A percentile compares a stretch with the other conserved stretches of the same genome.
Conservation (phyloP, 1,139 yeast genomes). For the Hyphopichia fennica region DNA sequence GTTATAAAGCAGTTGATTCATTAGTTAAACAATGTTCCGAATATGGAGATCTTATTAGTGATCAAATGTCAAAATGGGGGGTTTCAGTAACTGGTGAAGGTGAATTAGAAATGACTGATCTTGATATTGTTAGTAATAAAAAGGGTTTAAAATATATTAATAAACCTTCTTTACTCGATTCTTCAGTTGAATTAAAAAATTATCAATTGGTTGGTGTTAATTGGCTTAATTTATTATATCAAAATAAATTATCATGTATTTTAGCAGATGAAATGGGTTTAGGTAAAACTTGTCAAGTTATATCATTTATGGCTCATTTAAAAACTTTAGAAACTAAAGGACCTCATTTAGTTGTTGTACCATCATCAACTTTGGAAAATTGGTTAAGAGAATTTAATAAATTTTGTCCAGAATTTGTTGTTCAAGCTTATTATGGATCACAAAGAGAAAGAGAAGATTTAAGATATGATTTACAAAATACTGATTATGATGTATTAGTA, state of each 20-base stretch:
- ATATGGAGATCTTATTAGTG: conserved; percentile 68
- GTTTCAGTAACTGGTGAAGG: conserved; percentile 57
- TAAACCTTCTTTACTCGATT: conserved; percentile 67
- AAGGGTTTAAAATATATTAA: conserved; percentile 53
- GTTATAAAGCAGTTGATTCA: conserved; percentile 93
- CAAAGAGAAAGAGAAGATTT: conserved; percentile 82
- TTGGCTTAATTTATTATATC: conserved; percentile 84
- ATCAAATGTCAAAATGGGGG: conserved; percentile 85
- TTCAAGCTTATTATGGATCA: conserved; percentile 93
- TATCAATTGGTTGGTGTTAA: conserved; percentile 96
- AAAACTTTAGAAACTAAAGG: conserved; percentile 52
- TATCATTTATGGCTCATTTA: conserved; percentile 85
- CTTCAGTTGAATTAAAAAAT: conserved; percentile 68
- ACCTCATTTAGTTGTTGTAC: conserved; percentile 87
- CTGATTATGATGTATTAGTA: conserved; percentile 85
- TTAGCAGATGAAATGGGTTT: conserved; percentile 98
- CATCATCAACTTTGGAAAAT: conserved; percentile 93
- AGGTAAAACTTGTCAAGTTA: conserved; percentile 95
- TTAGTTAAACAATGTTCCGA: conserved; percentile 80
- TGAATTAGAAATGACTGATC: conserved; percentile 9
- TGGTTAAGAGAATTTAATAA: conserved; percentile 94
- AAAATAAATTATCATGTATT: conserved; percentile 80
- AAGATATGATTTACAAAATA: conserved; percentile 62
- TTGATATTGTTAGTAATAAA: conserved; percentile 27
- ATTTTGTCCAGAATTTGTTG: conserved; percentile 77